Evolutionary conservation across 306 rosid species (phyloP).

Genomic region (Morella rubra): DNA sequence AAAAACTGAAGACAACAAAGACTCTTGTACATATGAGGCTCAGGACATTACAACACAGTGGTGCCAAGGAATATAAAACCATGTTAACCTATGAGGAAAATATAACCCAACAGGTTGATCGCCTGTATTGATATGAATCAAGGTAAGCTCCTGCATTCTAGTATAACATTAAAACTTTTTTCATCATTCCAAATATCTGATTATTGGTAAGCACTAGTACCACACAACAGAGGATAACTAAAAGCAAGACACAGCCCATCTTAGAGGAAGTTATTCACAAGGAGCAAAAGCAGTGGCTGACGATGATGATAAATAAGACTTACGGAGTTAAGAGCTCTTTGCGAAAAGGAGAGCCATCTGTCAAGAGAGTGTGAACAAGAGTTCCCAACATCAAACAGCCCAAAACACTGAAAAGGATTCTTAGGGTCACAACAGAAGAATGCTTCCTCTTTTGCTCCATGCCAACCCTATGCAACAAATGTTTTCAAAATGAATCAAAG

Average conservation of each 20-base stretch:
- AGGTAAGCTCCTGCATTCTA: neutral
- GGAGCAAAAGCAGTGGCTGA: constrained; percentile 1
- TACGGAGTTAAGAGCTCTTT: constrained; percentile 81
- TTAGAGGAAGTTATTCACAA: neutral
- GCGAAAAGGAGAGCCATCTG: constrained; percentile 79
- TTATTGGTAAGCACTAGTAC: neutral
- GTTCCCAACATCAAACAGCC: constrained; percentile 67
- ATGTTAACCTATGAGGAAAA: neutral
- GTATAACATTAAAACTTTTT: neutral
- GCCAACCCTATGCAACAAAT: constrained; percentile 40
- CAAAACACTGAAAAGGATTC: constrained; percentile 55
- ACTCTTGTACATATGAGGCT: neutral
- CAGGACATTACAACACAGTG: neutral
- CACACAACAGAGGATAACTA: neutral
- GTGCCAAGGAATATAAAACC: neutral
- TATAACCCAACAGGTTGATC: neutral
- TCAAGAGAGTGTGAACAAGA: constrained; percentile 63
- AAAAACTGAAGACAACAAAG: neutral
- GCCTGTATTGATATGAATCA: neutral
- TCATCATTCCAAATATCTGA: neutral
- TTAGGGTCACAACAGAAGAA: constrained; percentile 41
- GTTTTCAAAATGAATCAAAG: constrained; percentile 11
- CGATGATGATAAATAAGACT: constrained; percentile 28
- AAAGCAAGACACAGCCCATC: neutral
- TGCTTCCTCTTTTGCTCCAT: constrained; percentile 32